phyloP scores from a whole-genome alignment of 805 yeast species.

The Ogataea siamensis region DNA sequence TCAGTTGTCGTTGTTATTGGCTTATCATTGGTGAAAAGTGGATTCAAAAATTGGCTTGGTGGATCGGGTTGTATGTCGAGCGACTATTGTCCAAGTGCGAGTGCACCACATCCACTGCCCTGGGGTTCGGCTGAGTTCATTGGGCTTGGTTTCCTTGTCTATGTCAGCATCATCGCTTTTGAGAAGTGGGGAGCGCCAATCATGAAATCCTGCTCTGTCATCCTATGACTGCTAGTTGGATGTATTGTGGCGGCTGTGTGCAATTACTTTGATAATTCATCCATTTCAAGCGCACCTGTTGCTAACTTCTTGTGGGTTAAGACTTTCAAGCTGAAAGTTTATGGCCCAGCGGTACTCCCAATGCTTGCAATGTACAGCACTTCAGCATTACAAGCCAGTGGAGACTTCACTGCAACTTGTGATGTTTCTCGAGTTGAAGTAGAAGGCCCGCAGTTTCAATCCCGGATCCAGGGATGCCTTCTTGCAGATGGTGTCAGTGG shows the following conservation, averaged over 20 bases:
- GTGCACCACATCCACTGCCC: constrained; percentile 34
- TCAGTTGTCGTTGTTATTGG: constrained; percentile 89
- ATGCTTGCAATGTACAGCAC: constrained; percentile 78
- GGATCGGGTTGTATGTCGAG: constrained; percentile 59
- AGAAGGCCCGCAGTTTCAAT: constrained; percentile 76
- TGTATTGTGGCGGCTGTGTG: constrained; percentile 91
- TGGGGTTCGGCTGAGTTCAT: constrained; percentile 89
- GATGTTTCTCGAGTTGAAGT: constrained; percentile 85
- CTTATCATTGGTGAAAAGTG: constrained; percentile 60
- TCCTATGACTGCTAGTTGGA: constrained; percentile 78
- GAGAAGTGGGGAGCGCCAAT: constrained; percentile 92
- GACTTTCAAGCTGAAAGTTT: constrained; percentile 70
- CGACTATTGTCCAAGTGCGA: constrained; percentile 44
- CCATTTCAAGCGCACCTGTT: constrained; percentile 69
- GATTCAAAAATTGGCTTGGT: constrained; percentile 84
- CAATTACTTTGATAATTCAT: constrained; percentile 64
- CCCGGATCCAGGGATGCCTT: constrained; percentile 89
- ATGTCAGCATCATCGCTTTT: constrained; percentile 64
- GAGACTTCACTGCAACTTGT: constrained; percentile 90
- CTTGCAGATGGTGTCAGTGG: constrained; percentile 87
- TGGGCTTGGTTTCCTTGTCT: constrained; percentile 85
- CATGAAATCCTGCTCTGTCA: constrained; percentile 91
- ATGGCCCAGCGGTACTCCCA: constrained; percentile 85
- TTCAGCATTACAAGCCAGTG: constrained; percentile 88
- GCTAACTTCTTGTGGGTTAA: constrained; percentile 88